Conservation (phyloP, 768 basidiomycete species). For the Serpula lacrymans region DNA sequence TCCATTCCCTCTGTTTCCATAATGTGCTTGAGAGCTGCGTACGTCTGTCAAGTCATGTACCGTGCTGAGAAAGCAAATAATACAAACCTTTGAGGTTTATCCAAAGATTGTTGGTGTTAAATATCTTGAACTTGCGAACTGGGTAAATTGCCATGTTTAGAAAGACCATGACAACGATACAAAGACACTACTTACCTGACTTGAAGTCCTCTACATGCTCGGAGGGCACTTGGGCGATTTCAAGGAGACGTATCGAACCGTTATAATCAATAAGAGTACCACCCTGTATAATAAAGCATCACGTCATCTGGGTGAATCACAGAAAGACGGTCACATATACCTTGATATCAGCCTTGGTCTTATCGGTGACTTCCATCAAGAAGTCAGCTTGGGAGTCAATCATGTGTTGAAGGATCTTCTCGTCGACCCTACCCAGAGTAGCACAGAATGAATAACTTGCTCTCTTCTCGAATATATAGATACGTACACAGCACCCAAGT, state of each 20-base stretch:
- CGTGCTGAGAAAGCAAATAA: not conserved
- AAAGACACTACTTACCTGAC: constrained; percentile 27
- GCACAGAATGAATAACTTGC: not conserved
- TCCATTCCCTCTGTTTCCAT: constrained; percentile 67
- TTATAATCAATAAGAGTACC: constrained; percentile 70
- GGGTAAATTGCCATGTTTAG: not conserved
- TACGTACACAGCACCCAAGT: constrained; percentile 61
- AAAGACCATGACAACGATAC: not conserved
- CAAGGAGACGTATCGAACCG: constrained; percentile 63
- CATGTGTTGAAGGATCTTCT: constrained; percentile 66
- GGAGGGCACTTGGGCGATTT: constrained; percentile 71
- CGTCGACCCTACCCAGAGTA: constrained; percentile 49
- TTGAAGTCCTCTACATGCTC: constrained; percentile 78
- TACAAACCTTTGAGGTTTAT: constrained; percentile 44
- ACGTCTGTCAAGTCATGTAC: constrained; percentile 4
- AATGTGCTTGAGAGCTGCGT: constrained; percentile 64
- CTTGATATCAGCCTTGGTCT: constrained; percentile 81
- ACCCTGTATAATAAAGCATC: constrained; percentile 28
- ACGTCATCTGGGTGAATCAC: not conserved
- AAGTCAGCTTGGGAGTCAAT: constrained; percentile 62
- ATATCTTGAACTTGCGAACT: constrained; percentile 76
- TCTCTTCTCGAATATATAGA: not conserved
- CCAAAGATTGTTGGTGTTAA: constrained; percentile 73
- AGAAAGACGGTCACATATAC: constrained; percentile 6
- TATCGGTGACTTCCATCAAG: constrained; percentile 78